These are phyloP conservation scores for Mycena alexandri DNA, from an alignment of 768 basidiomycete species.

Conservation along the genomic window DNA sequence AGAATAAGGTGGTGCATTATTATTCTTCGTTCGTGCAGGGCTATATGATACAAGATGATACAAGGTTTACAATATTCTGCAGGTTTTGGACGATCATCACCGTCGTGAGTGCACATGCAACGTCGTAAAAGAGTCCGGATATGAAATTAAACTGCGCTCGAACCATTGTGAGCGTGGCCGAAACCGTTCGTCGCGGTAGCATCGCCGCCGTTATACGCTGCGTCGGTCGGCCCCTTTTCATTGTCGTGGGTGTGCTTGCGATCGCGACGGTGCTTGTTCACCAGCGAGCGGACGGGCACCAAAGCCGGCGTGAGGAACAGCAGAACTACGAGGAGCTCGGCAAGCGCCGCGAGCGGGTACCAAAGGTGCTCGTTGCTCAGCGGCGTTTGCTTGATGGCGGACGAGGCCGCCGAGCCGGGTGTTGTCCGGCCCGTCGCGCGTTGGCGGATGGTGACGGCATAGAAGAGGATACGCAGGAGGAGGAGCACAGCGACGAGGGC, in stretches of 20 bases:
- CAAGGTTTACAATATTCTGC: too few species aligned
- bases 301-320: constrained; percentile 28
- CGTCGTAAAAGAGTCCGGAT: too few species aligned
- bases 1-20: too few species aligned
- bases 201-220: constrained; percentile 20
- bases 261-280: constrained; percentile 12
- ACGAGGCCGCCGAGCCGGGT: not conserved
- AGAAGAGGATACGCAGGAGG: constrained; percentile 34
- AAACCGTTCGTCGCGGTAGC: constrained; percentile 20
- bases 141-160: constrained; percentile 12
- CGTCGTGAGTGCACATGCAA: too few species aligned
- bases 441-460: constrained; percentile 31
- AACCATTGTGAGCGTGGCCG: not conserved
- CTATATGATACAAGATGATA: too few species aligned
- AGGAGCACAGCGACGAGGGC: constrained; percentile 20
- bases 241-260: not conserved
- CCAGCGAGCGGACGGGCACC: constrained; percentile 18
- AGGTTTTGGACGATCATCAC: too few species aligned
- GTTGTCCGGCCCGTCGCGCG: constrained; percentile 24
- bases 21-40: too few species aligned
- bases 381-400: not conserved
- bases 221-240: constrained; percentile 21
- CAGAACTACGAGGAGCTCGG: constrained; percentile 32
- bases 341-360: constrained; percentile 36
- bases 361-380: constrained; percentile 35